Percentiles rank a stretch among this genome's conserved stretches.
Evolutionary conservation across 768 basidiomycete species (phyloP).

Genomic region (Suillus brevipes): DNA sequence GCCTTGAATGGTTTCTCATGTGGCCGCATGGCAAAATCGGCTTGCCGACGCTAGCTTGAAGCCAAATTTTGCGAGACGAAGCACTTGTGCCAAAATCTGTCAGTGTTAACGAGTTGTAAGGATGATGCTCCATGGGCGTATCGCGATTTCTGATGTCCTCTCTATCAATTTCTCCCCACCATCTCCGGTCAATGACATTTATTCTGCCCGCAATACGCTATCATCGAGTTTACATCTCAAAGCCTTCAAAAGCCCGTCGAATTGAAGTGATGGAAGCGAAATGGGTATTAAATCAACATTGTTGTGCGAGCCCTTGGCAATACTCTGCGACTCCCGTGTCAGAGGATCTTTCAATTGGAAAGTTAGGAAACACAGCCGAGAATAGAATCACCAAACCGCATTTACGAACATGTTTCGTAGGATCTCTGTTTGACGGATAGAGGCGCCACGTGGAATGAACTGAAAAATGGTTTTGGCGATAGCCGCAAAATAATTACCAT

Average conservation of each 20-base stretch:
- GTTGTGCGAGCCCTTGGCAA: not conserved
- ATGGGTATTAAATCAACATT: not conserved
- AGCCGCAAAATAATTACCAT: not conserved
- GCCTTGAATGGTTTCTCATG: not conserved
- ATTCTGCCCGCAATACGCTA: not conserved
- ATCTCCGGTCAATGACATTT: not conserved
- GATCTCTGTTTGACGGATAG: not conserved
- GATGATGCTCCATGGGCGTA: not conserved
- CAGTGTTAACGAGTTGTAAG: not conserved
- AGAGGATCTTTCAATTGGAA: not conserved
- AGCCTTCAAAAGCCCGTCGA: not conserved
- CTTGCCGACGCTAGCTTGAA: not conserved
- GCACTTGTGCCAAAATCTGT: not conserved
- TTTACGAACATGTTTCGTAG: not conserved
- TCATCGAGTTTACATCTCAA: not conserved
- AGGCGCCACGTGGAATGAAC: not conserved
- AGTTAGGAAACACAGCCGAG: not conserved
- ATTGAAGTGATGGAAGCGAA: not conserved
- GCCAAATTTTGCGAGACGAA: not conserved
- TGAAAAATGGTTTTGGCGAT: not conserved
- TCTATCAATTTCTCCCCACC: not conserved
- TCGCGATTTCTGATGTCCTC: not conserved
- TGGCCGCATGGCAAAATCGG: not conserved
- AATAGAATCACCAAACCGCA: not conserved
- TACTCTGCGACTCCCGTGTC: not conserved